These are phyloP conservation scores for Hypoxylon sp. DNA, from an alignment of 2,329 filamentous ascomycete species.

Conservation along the genomic window DNA sequence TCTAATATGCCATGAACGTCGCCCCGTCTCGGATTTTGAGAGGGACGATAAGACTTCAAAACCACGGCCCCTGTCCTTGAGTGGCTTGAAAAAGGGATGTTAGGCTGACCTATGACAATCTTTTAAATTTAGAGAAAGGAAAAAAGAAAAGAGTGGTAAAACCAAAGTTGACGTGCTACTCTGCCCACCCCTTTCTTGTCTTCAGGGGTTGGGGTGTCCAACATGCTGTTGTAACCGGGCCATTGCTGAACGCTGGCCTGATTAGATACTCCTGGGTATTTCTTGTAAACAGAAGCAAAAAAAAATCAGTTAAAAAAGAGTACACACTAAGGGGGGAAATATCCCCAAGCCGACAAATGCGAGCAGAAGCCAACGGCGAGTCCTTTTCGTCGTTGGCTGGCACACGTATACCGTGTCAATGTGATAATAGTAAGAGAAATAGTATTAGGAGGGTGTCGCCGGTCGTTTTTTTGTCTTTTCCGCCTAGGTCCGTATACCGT, in stretches of 20 bases:
- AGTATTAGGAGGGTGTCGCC: not conserved
- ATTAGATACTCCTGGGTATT: slow-evolving; percentile 34
- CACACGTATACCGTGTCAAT: slow-evolving; percentile 23
- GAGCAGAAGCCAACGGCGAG: slow-evolving; percentile 19
- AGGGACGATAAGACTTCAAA: slow-evolving; percentile 16
- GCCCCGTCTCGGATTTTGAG: slow-evolving; percentile 12
- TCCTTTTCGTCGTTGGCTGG: slow-evolving; percentile 8
- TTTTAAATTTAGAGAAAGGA: slow-evolving; percentile 10
- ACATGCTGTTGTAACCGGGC: slow-evolving; percentile 21
- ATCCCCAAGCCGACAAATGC: slow-evolving; percentile 16
- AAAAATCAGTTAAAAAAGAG: slow-evolving; percentile 2
- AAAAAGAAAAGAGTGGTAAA: not conserved
- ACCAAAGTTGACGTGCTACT: slow-evolving; percentile 18
- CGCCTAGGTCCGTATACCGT: slow-evolving; percentile 12
- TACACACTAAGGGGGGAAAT: slow-evolving; percentile 19
- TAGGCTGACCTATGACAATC: slow-evolving; percentile 34
- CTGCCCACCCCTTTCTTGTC: slow-evolving; percentile 4
- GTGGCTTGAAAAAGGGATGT: slow-evolving; percentile 20
- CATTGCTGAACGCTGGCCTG: slow-evolving; percentile 10
- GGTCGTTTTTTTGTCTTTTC: slow-evolving; percentile 29
- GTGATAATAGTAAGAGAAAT: slow-evolving; percentile 6
- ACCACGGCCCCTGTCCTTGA: slow-evolving; percentile 27
- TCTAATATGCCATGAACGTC: slow-evolving; percentile 34
- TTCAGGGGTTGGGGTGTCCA: slow-evolving; percentile 9
- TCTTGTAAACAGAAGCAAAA: slow-evolving; percentile 11